Base-by-base conservation (phyloP, 345 rosid species). In the Durio zibethinus region DNA sequence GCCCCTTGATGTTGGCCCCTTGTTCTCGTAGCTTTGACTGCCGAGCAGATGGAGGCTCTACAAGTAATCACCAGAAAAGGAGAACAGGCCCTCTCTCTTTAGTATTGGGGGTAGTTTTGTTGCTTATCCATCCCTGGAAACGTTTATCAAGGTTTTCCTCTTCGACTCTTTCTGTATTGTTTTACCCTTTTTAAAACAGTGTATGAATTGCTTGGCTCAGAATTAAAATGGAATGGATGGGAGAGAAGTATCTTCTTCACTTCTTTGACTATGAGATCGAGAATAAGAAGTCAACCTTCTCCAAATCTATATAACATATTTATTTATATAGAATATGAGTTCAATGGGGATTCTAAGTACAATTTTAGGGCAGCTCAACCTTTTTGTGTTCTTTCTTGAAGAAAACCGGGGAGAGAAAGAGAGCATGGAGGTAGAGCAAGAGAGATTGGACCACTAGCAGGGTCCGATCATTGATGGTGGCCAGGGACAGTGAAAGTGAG, bases 191-290 rank as follows among this genome's bases (percentile, higher is more conserved):
- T 9, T 67, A 11, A 40, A 66, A 16, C 10, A 4, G 31, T 25
- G 16, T 5, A 5, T 7, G n/a, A 35, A 21, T 42, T 72, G 42
- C 65, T 25, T 60, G 33, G 47, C 42, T 68, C 83, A 93, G 98
- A 93, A 91, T 76, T 89, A 90, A 81, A 89, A 90, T 25, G 77
- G 98, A 91, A 65, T 88, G 94, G 94, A 83, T 87, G 90, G 98
- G 90, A 9, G 86, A 83, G 56, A 85, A 85, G 84, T 90, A 83
- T 82, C 80, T 88, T 74, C 23, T 93, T 78, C 92, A 91, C 73
- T 88, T 65, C 80, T 93, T 93, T 78, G 90, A 91, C 75, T 89
- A 89, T 71, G 82, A 83, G 80, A 76, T 83, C 12, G 85, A 64
- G 66, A 83, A 83, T 48, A 84, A 87, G 31, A 86, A 86, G n/a